Conservation (phyloP, 139 green algal genomes). For the Micromonas commoda region DNA sequence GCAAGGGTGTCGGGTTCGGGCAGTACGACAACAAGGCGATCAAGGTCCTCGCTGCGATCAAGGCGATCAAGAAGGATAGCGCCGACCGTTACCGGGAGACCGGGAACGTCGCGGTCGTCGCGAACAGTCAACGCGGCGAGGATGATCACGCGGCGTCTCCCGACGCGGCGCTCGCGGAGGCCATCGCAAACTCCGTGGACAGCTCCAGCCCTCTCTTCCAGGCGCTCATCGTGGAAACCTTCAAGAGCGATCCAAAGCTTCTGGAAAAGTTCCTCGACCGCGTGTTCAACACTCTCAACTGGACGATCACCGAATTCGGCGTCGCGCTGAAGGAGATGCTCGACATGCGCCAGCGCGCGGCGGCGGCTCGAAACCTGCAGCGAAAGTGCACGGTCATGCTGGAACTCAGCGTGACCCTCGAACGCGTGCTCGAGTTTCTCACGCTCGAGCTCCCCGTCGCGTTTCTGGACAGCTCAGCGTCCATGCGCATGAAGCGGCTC, state of each 20-base stretch:
- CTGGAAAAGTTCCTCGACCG: slow-evolving; percentile 67
- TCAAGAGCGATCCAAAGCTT: slow-evolving; percentile 36
- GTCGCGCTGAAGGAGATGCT: slow-evolving; percentile 49
- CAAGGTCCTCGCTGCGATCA: not conserved
- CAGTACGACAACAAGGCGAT: slow-evolving; percentile 23
- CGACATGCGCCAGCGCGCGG: not conserved
- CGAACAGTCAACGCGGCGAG: not conserved
- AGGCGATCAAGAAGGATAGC: too few species aligned
- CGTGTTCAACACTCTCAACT: slow-evolving; percentile 78
- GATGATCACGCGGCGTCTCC: not conserved
- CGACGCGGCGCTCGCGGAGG: not conserved
- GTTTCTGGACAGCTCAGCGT: slow-evolving; percentile 33
- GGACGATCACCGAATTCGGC: slow-evolving; percentile 73
- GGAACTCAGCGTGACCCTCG: slow-evolving; percentile 62
- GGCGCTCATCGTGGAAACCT: slow-evolving; percentile 16
- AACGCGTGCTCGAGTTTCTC: slow-evolving; percentile 69
- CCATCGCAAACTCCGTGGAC: not conserved
- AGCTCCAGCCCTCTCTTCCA: slow-evolving; percentile 7
- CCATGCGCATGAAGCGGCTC: slow-evolving; percentile 59
- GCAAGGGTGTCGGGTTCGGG: slow-evolving; percentile 44
- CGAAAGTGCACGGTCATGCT: slow-evolving; percentile 45
- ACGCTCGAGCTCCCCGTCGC: slow-evolving; percentile 38
- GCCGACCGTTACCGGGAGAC: too few species aligned
- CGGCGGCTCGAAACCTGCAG: slow-evolving; percentile 18
- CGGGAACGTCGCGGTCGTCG: not conserved